phyloP scores from a whole-genome alignment of 2,329 filamentous ascomycete genomes.

The Incumbomyces delicatus region DNA sequence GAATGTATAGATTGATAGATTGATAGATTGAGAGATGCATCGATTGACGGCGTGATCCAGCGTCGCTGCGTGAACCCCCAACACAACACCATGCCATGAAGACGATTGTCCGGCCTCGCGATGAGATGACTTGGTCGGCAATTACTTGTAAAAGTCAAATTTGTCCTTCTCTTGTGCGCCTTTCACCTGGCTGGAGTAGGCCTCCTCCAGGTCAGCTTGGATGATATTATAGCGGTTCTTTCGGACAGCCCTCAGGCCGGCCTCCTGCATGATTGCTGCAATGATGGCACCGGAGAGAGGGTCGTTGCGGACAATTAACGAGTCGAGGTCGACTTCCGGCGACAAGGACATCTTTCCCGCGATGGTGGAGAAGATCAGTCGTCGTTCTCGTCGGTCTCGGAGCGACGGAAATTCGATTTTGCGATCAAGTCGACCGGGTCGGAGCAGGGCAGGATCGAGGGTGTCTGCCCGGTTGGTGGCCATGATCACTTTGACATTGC shows the following conservation, averaged over 20 bases:
- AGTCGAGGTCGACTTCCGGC: conserved; percentile 92
- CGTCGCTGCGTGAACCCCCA: no score
- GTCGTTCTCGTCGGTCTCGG: conserved; percentile 83
- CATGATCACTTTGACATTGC: conserved; percentile 99
- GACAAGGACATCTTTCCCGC: conserved; percentile 94
- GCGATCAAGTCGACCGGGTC: conserved; percentile 87
- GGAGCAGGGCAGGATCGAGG: conserved; percentile 84
- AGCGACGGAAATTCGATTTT: conserved; percentile 99
- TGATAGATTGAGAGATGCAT: no score
- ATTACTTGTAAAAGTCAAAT: conserved; percentile 66
- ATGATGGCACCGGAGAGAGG: conserved; percentile 92
- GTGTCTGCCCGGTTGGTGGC: conserved; percentile 97
- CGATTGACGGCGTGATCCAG: no score
- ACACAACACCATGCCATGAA: no score
- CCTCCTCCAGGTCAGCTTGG: conserved; percentile 90
- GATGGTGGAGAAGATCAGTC: conserved; percentile 96
- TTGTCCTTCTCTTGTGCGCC: conserved; percentile 59
- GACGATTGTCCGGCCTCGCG: no score
- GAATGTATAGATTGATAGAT: no score
- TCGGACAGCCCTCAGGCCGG: conserved; percentile 80
- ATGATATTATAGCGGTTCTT: conserved; percentile 99
- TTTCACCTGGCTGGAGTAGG: conserved; percentile 95
- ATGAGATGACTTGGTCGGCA: neutral
- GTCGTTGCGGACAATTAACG: conserved; percentile 91
- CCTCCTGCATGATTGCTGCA: conserved; percentile 98